phyloP scores from a whole-genome alignment of 2,329 filamentous ascomycete genomes.

The Colletotrichum sp. region DNA sequence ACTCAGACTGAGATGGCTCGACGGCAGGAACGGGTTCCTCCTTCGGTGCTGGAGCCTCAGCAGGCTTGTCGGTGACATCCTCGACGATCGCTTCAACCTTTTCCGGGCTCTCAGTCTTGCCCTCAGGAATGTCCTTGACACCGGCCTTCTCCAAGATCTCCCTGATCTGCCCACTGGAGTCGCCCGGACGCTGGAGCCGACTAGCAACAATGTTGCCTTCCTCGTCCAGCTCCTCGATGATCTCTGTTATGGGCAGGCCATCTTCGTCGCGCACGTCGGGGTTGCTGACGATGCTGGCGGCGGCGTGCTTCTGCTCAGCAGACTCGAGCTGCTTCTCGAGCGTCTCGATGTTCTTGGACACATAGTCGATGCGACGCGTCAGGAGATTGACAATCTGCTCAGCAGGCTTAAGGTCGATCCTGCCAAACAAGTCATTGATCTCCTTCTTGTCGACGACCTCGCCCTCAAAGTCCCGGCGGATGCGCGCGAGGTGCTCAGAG shows the following conservation, averaged over 20 bases:
- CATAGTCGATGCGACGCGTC: slow-evolving; percentile 84
- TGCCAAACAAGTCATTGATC: slow-evolving; percentile 53
- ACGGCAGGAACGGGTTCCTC: background rate
- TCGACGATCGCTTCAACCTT: slow-evolving; percentile 8
- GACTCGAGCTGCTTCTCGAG: slow-evolving; percentile 74
- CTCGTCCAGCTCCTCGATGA: slow-evolving; percentile 90
- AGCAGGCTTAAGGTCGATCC: slow-evolving; percentile 51
- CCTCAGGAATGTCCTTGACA: slow-evolving; percentile 51
- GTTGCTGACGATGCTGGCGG: slow-evolving; percentile 63
- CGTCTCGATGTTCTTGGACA: slow-evolving; percentile 78
- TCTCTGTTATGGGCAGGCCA: slow-evolving; percentile 83
- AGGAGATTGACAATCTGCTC: slow-evolving; percentile 72
- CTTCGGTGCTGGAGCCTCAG: background rate
- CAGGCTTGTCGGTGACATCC: slow-evolving; percentile 15
- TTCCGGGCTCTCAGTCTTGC: slow-evolving; percentile 3
- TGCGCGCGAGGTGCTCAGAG: slow-evolving; percentile 59
- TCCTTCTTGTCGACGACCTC: slow-evolving; percentile 65
- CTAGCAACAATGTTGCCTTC: slow-evolving; percentile 82
- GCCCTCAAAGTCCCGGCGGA: slow-evolving; percentile 65
- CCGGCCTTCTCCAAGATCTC: slow-evolving; percentile 82
- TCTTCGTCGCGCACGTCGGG: slow-evolving; percentile 70
- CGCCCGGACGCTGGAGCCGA: slow-evolving; percentile 69
- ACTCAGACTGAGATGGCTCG: background rate
- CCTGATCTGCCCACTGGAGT: slow-evolving; percentile 69
- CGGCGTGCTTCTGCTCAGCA: slow-evolving; percentile 73